A percentile compares a stretch with the other conserved stretches of the same genome.
Conservation (phyloP, 495 filamentous ascomycete species). For the Clohesyomyces aquaticus region DNA sequence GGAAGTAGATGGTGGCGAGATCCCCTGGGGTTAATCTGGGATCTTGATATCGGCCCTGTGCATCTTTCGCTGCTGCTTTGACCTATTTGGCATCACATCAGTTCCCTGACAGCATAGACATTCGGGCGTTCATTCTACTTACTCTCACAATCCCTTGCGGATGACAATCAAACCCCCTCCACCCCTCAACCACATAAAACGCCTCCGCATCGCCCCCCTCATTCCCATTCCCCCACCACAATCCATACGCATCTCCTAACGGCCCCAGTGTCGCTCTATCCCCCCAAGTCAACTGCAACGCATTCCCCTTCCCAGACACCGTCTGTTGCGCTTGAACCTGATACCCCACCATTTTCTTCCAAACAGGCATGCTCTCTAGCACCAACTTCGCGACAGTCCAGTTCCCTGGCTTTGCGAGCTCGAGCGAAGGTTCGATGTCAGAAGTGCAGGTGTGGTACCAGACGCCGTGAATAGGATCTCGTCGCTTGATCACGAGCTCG, state of each 20-base stretch:
- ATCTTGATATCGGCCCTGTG: conserved; percentile 8
- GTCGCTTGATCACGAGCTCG: conserved; percentile 16
- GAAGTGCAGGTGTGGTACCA: conserved; percentile 16
- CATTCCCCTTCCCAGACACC: conserved; percentile 1
- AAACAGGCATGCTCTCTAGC: conserved; percentile 9
- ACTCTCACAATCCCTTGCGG: conserved; percentile 9
- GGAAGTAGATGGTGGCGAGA: conserved; percentile 20
- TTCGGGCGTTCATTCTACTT: neutral
- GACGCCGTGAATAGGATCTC: conserved; percentile 13
- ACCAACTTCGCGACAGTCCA: conserved; percentile 14
- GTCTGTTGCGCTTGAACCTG: neutral
- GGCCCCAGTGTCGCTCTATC: conserved; percentile 9
- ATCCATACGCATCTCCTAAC: conserved; percentile 8
- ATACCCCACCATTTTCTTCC: neutral
- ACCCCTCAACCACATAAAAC: conserved; percentile 12
- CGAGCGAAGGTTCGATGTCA: conserved; percentile 18
- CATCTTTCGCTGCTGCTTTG: neutral
- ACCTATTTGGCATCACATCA: neutral
- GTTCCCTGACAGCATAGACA: neutral
- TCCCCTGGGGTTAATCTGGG: conserved; percentile 1
- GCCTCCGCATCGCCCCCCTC: conserved; percentile 8
- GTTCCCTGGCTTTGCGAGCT: conserved; percentile 18
- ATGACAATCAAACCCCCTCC: conserved; percentile 2
- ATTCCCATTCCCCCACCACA: conserved; percentile 10
- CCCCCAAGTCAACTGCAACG: conserved; percentile 1